Evolutionary conservation across 2,329 filamentous ascomycete genomes (phyloP).

Genomic region (Diaporthe citrichinensis): DNA sequence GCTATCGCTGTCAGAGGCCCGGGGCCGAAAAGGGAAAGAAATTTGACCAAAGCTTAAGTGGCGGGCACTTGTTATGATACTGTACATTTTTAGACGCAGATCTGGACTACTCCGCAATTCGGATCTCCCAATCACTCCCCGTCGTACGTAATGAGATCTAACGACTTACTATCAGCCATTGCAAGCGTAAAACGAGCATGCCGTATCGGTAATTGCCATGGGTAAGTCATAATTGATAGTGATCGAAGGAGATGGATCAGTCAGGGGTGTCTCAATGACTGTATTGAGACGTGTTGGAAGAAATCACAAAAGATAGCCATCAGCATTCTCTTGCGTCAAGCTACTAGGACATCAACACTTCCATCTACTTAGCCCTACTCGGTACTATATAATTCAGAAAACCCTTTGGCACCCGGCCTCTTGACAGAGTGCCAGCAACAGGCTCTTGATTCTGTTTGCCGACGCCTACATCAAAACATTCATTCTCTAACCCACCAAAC

Average conservation of each 20-base stretch:
- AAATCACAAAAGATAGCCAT: background rate
- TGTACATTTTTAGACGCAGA: background rate
- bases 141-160: conserved; percentile 13
- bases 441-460: background rate
- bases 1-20: background rate
- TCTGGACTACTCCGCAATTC: background rate
- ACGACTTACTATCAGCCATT: background rate
- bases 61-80: background rate
- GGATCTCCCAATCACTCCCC: background rate
- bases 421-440: background rate
- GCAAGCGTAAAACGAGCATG: background rate
- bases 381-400: background rate
- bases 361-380: background rate
- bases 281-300: background rate
- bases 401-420: too few species aligned
- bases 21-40: conserved; percentile 21
- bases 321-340: background rate
- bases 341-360: background rate
- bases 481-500: background rate
- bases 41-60: background rate
- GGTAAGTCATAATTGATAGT: background rate
- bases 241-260: background rate
- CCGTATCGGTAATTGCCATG: background rate
- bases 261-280: background rate
- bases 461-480: background rate